Conservation (phyloP, 352 stramenopile species). For the Globisporangium nodosum region DNA sequence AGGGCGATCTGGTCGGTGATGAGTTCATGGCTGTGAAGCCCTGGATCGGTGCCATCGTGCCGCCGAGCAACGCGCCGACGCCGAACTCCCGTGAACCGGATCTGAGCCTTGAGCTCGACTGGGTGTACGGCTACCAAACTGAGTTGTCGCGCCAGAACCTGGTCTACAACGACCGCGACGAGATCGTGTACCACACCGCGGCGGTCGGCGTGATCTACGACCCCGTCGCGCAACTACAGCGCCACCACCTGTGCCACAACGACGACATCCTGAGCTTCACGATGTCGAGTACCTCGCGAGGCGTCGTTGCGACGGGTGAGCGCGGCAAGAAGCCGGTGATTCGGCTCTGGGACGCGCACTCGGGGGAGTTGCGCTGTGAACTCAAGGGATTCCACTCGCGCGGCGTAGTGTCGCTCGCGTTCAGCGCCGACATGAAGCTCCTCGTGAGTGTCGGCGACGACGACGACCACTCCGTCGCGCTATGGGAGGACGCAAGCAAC, state of each 20-base stretch:
- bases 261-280: conserved; percentile 88
- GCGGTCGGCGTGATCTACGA: conserved; percentile 85
- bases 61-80: conserved; percentile 61
- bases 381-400: conserved; percentile 64
- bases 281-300: conserved; percentile 40
- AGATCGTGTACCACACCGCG: conserved; percentile 87
- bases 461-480: conserved; percentile 73
- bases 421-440: conserved; percentile 46
- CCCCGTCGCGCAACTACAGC: conserved; percentile 62
- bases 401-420: conserved; percentile 66
- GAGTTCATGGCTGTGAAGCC: conserved; percentile 90
- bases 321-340: conserved; percentile 68
- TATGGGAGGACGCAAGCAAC: conserved; percentile 70
- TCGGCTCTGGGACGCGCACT: conserved; percentile 82
- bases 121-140: conserved; percentile 80
- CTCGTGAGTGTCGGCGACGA: conserved; percentile 74
- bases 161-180: conserved; percentile 54
- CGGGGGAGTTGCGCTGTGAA: conserved; percentile 50
- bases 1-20: conserved; percentile 43
- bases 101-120: conserved; percentile 67
- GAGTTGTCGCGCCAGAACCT: conserved; percentile 78
- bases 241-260: conserved; percentile 72
- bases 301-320: conserved; percentile 86
- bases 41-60: conserved; percentile 79
- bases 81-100: conserved; percentile 61